Conservation (phyloP, 345 rosid genomes). For the Leavenworthia alabamica region DNA sequence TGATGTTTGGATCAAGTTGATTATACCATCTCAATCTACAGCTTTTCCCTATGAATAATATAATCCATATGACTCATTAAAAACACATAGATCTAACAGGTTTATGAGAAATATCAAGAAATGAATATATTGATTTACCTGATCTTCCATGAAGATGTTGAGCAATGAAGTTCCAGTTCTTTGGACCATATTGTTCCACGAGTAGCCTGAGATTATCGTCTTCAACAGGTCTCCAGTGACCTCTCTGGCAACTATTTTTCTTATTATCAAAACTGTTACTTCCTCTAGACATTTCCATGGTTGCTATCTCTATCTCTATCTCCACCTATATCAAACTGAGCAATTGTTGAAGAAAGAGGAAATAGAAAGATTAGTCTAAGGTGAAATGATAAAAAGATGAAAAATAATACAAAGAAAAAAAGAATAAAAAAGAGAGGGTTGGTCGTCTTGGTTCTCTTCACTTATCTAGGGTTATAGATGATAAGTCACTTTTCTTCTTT, state of each 20-base stretch:
- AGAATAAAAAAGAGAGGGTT: conserved; percentile 29
- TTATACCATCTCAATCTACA: conserved; percentile 76
- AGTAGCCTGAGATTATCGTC: conserved; percentile 50
- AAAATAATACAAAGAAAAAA: conserved; percentile 6
- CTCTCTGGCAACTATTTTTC: conserved; percentile 43
- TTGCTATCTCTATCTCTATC: conserved; percentile 30
- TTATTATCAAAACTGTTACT: conserved; percentile 29
- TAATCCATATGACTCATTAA: background rate
- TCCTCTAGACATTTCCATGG: conserved; percentile 34
- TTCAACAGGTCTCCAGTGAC: conserved; percentile 66
- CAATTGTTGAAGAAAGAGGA: conserved; percentile 23
- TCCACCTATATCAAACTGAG: conserved; percentile 13
- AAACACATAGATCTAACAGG: background rate
- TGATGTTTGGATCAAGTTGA: conserved; percentile 70
- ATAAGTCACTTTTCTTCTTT: conserved; percentile 39
- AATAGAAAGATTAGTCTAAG: conserved; percentile 21
- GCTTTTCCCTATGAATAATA: conserved; percentile 54
- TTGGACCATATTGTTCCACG: conserved; percentile 50
- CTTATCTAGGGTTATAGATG: conserved; percentile 37
- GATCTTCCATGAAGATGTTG: conserved; percentile 56
- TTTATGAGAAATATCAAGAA: background rate
- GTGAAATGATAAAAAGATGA: conserved; percentile 29
- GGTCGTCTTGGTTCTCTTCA: conserved; percentile 26
- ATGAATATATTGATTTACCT: conserved; percentile 28
- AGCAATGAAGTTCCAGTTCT: conserved; percentile 61